Base-by-base conservation (phyloP, 345 rosid species). In the Cardamine chenopodiifolia region DNA sequence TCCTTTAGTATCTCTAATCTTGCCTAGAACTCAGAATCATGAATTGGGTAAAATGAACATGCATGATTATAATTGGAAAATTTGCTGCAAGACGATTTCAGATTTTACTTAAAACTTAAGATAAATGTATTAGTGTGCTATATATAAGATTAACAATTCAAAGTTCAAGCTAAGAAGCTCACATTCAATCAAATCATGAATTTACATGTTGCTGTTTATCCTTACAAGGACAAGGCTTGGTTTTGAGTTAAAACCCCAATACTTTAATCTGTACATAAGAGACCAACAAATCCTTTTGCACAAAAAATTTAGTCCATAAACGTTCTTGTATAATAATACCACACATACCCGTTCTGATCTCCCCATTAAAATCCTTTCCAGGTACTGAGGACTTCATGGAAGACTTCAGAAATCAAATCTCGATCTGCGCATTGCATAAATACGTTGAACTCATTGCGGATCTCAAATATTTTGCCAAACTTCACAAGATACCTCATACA, bases 391-490 rank as follows among this genome's bases (percentile, higher is more conserved):
- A 92, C 83, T 82, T 95, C 97, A 34, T 90, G 83, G 78, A 95
- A 95, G 73, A 95, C 78, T 80, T 95, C 93, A 15, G 92, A 82
- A 28, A 95, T 79, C 58, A 95, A 79, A 26, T 92, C 97, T 82
- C 96, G 82, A 31, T 95, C 97, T 3, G 96, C 96, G 52, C 72
- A 79, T 61, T 79, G 91, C 88, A 95, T 65, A 83, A 92, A 95
- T 26, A 79, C 66, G 26, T 76, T 87, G 71, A 95, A 85, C 56
- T 95, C 97, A n/a, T 90, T 96, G 8, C 76, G 84, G 37, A 95
- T 92, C 69, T 95, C 99, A 26, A 68, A 90, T 81, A 95, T 89
- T 83, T 92, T 92, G 53, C 97, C 93, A 68, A 95, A 95, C 87
- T 84, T 95, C 88, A 92, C 93, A 23, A 92, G 97, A 83, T 92